A percentile compares a stretch with the other conserved stretches of the same genome.
Conservation (phyloP, 2,329 filamentous ascomycete species). For the Beauveria varroae region DNA sequence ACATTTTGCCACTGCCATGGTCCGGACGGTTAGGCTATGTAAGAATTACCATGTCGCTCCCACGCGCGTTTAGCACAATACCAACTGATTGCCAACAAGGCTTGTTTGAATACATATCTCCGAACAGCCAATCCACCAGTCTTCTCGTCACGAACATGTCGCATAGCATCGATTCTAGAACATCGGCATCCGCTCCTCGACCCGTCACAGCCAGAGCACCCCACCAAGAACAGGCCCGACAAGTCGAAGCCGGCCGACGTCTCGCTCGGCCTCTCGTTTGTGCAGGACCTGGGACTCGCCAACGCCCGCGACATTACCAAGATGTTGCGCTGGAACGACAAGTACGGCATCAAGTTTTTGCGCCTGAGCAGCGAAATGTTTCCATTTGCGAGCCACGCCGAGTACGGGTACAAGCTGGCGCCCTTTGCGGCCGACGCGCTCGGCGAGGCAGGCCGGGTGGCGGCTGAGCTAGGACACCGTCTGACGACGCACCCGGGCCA, state of each 20-base stretch:
- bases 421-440: slow-evolving; percentile 70
- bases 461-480: slow-evolving; percentile 72
- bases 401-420: slow-evolving; percentile 80
- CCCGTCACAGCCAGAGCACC: slow-evolving; percentile 66
- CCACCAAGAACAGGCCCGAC: slow-evolving; percentile 81
- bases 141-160: slow-evolving; percentile 85
- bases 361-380: slow-evolving; percentile 94
- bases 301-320: slow-evolving; percentile 80
- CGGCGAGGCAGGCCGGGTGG: slow-evolving; percentile 67
- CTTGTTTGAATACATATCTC: slow-evolving; percentile 88
- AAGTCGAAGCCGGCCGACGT: slow-evolving; percentile 59
- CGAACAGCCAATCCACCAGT: slow-evolving; percentile 74
- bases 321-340: slow-evolving; percentile 87
- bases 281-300: slow-evolving; percentile 69
- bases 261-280: slow-evolving; percentile 60
- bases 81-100: slow-evolving; percentile 35
- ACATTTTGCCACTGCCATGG: slow-evolving; percentile 80
- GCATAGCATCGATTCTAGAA: slow-evolving; percentile 83
- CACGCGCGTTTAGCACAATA: not conserved
- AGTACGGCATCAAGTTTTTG: slow-evolving; percentile 87
- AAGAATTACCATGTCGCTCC: slow-evolving; percentile 24
- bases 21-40: slow-evolving; percentile 85
- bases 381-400: slow-evolving; percentile 82
- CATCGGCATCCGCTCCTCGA: slow-evolving; percentile 76
- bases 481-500: slow-evolving; percentile 87